phyloP scores from a whole-genome alignment of 179 eudicot species.

The Silene coronaria region DNA sequence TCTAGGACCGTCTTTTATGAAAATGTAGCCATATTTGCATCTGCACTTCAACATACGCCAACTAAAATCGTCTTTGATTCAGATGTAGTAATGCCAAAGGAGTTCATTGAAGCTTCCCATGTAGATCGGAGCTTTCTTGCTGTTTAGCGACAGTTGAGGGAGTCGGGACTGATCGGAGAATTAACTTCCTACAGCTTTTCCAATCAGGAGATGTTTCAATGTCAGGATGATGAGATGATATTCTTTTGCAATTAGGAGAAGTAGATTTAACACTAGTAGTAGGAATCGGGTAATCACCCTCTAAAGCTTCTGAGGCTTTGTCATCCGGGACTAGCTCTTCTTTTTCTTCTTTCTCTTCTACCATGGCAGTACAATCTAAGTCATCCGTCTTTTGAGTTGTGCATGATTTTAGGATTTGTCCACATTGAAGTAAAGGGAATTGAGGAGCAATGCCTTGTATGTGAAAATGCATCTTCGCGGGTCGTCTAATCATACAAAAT shows the following conservation, averaged over 20 bases:
- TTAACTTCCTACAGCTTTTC: conserved; percentile 53
- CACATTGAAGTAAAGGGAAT: conserved; percentile 10
- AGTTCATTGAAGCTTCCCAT: conserved; percentile 15
- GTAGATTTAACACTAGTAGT: conserved; percentile 30
- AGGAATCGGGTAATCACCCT: conserved; percentile 20
- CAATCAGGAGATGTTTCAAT: conserved; percentile 30
- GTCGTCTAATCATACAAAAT: conserved; percentile 18
- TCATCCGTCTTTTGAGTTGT: conserved; percentile 18
- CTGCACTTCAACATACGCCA: background rate
- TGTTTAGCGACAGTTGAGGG: conserved; percentile 23
- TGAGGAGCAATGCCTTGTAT: conserved; percentile 15
- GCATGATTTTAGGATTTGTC: conserved; percentile 24
- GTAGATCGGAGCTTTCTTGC: conserved; percentile 10
- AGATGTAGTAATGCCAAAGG: background rate
- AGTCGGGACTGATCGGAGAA: conserved; percentile 43
- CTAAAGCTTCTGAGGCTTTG: conserved; percentile 26
- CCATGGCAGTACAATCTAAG: conserved; percentile 2
- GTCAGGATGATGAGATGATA: conserved; percentile 36
- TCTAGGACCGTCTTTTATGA: background rate
- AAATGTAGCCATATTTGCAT: conserved; percentile 1
- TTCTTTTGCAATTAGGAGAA: conserved; percentile 49
- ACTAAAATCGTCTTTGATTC: background rate
- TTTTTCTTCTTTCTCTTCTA: conserved; percentile 21
- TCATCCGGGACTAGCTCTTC: conserved; percentile 23
- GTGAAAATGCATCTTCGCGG: conserved; percentile 26